Evolutionary conservation across 139 green algal genomes (phyloP), one percentile per base, ranked within the genome.

Genomic region (Gonium pectorale): DNA sequence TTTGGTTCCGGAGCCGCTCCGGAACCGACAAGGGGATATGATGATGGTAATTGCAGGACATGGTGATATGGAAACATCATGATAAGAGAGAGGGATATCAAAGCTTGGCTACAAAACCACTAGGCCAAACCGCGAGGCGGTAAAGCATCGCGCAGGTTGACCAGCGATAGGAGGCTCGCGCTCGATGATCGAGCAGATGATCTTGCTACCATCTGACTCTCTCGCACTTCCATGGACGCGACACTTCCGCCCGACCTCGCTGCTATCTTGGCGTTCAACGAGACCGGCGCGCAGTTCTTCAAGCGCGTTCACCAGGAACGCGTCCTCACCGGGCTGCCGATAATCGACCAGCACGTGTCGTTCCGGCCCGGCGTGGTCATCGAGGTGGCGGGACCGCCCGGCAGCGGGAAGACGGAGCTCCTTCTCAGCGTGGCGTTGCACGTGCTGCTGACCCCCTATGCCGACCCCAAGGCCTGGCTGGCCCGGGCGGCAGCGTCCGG

Each of bases 361-460:
- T 54, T 86, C 27, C 80, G 80, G 3, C 80, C 67, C 13, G 80
- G 80, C n/a, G 64, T 80, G 7, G 67, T 86, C 37, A 17, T 86
- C 7, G 80, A 86, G 54, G 69, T 73, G 24, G 67, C 38, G 0
- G 80, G 80, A 13, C 67, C 80, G 19, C 41, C 67, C 13, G 67
- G 67, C 67, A 81, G 67, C 38, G 80, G 80, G 31, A 86, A 86
- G 33, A 86, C 67, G 6, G 80, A 86, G 80, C 67, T 86, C 38
- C 51, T 86, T 38, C 51, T 63, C 2, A 63, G 26, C 56, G 41
- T 81, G 21, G 52, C 49, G 6, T 37, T 85, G 40, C 49, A 68
- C 29, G 79, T 78, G 5, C 37, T 85, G 13, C 46, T 78, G 22
- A 38, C 64, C 35, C 64, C 79, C 26, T 85, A 77, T 37, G 24